phyloP scores from a whole-genome alignment of 352 stramenopile species.

The Peronosclerospora sorghi region DNA sequence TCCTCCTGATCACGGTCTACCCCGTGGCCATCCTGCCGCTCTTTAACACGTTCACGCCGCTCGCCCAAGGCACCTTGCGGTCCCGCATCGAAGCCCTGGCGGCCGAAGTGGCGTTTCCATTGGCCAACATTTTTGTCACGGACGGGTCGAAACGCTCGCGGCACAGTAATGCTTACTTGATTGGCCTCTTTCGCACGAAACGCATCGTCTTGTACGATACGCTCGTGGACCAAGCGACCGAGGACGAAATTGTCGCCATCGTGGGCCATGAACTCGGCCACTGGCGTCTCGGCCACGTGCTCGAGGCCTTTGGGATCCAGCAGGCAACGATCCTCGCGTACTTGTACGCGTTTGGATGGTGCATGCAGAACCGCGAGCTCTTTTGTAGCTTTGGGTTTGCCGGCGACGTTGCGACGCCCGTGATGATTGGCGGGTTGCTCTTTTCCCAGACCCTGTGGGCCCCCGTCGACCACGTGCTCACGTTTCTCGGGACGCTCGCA shows the following conservation, averaged over 20 bases:
- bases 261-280: constrained; percentile 94
- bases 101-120: constrained; percentile 84
- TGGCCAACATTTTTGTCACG: constrained; percentile 96
- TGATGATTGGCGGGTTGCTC: constrained; percentile 77
- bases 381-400: constrained; percentile 77
- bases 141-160: constrained; percentile 94
- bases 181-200: constrained; percentile 95
- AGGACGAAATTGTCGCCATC: constrained; percentile 94
- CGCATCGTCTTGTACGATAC: constrained; percentile 97
- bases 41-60: constrained; percentile 93
- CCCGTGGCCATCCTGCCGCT: constrained; percentile 94
- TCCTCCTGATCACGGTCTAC: constrained; percentile 94
- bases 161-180: constrained; percentile 87
- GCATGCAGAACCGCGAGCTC: constrained; percentile 66
- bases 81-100: constrained; percentile 89
- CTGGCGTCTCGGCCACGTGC: constrained; percentile 93
- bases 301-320: constrained; percentile 89
- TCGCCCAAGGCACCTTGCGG: constrained; percentile 85
- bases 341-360: constrained; percentile 75
- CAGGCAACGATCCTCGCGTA: constrained; percentile 76
- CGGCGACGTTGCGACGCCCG: constrained; percentile 24
- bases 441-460: constrained; percentile 79
- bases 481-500: constrained; percentile 67
- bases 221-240: constrained; percentile 86
- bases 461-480: constrained; percentile 63